A percentile compares a stretch with the other conserved stretches of the same genome.
Conservation (phyloP, 1,284 basidiomycete species). For the Tilletiaria anomala region DNA sequence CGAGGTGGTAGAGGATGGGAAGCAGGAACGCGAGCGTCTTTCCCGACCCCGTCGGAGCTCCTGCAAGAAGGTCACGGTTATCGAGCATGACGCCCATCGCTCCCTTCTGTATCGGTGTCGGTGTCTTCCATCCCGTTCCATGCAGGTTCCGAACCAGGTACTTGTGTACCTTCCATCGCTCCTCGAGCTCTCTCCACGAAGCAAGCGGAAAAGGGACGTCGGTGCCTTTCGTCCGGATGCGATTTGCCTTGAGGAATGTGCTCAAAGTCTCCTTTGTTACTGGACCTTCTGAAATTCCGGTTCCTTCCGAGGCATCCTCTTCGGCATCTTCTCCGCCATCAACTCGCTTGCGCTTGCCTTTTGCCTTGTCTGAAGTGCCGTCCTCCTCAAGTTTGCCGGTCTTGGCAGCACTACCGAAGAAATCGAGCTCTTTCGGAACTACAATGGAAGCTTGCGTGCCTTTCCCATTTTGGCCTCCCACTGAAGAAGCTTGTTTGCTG, state of each 20-base stretch:
- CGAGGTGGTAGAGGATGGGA: conserved; percentile 24
- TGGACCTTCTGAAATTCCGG: not conserved
- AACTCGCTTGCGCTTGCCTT: not conserved
- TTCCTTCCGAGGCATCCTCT: conserved; percentile 1
- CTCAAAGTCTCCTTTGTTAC: conserved; percentile 23
- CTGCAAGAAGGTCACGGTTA: conserved; percentile 26
- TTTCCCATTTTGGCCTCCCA: too few relatives aligned
- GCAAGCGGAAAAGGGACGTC: conserved; percentile 40
- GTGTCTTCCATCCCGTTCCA: conserved; percentile 22
- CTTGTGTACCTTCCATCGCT: conserved; percentile 13
- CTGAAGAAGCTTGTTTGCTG: too few relatives aligned
- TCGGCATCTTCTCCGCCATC: conserved; percentile 1
- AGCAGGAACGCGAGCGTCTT: conserved; percentile 36
- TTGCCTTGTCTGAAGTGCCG: conserved; percentile 7
- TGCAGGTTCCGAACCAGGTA: conserved; percentile 21
- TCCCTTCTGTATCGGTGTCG: conserved; percentile 40
- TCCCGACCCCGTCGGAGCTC: conserved; percentile 33
- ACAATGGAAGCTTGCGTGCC: too few relatives aligned
- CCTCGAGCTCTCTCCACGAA: conserved; percentile 31
- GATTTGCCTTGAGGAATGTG: conserved; percentile 22
- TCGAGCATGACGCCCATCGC: conserved; percentile 38
- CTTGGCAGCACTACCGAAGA: conserved; percentile 19
- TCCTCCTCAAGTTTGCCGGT: conserved; percentile 42
- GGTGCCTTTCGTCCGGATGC: conserved; percentile 40
- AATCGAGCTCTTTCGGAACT: conserved; percentile 22